phyloP scores from a whole-genome alignment of 352 stramenopile species.

The Paralagenidium karlingii region DNA sequence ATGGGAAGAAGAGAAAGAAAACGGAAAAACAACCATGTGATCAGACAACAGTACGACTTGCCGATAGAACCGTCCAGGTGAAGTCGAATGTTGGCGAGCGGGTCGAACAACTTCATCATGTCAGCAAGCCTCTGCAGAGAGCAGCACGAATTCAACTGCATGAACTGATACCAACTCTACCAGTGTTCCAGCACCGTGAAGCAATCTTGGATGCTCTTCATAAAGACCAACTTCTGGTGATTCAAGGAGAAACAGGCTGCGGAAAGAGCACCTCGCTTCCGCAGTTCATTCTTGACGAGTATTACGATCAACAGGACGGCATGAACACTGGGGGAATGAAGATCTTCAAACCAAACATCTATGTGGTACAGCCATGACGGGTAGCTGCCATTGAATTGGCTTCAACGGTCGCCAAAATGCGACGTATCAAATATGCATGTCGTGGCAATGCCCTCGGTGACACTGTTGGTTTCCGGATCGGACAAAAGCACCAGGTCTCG shows the following conservation, averaged over 20 bases:
- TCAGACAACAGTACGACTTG: too few species aligned
- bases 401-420: conserved; percentile 89
- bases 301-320: too few species aligned
- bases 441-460: conserved; percentile 42
- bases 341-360: too few species aligned
- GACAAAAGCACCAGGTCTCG: conserved; percentile 85
- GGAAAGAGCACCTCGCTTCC: conserved; percentile 95
- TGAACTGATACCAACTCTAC: conserved; percentile 74
- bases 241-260: conserved; percentile 91
- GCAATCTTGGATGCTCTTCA: conserved; percentile 79
- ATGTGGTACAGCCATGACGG: conserved; percentile 90
- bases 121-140: too few species aligned
- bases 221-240: conserved; percentile 83
- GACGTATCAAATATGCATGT: conserved; percentile 28
- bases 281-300: conserved; percentile 84
- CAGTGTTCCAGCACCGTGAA: conserved; percentile 79
- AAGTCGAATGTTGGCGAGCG: too few species aligned
- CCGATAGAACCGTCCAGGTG: too few species aligned
- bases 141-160: too few species aligned
- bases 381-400: conserved; percentile 86
- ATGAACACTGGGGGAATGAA: too few species aligned
- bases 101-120: too few species aligned
- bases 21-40: too few species aligned
- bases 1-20: too few species aligned
- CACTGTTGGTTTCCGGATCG: conserved; percentile 71